Evolutionary conservation across 495 filamentous ascomycete genomes (phyloP).

Genomic region (Xylaria cubensis): DNA sequence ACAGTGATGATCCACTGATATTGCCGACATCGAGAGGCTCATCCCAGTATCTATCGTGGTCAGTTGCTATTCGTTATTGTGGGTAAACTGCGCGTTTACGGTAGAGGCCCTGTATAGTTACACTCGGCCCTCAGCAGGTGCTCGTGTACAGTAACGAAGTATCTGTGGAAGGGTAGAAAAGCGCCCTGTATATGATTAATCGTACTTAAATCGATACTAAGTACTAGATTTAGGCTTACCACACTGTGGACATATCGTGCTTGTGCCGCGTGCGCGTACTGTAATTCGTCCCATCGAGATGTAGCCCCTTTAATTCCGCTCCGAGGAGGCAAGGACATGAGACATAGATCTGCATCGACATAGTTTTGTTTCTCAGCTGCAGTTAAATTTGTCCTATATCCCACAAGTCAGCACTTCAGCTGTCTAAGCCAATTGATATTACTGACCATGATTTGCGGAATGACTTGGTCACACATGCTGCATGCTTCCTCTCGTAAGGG

Average conservation of each 20-base stretch:
- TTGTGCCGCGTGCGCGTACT: conserved; percentile 45
- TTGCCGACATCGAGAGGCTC: conserved; percentile 49
- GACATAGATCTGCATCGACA: conserved; percentile 53
- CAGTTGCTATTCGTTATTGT: not conserved
- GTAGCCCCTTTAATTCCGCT: conserved; percentile 40
- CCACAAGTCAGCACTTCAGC: not conserved
- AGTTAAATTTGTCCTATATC: conserved; percentile 36
- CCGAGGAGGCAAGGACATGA: conserved; percentile 46
- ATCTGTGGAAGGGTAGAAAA: conserved; percentile 61
- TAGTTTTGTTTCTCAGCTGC: conserved; percentile 47
- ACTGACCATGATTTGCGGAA: conserved; percentile 23
- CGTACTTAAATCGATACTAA: not conserved
- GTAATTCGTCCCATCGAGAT: conserved; percentile 54
- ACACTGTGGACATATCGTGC: conserved; percentile 46
- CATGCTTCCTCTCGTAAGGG: conserved; percentile 9
- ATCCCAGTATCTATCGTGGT: conserved; percentile 52
- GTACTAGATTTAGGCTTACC: not conserved
- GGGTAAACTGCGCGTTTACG: conserved; percentile 47
- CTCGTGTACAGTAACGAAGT: conserved; percentile 54
- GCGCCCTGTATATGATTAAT: conserved; percentile 31
- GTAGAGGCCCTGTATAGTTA: conserved; percentile 50
- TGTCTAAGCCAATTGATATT: not conserved
- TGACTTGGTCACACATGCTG: not conserved
- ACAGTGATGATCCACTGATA: conserved; percentile 41
- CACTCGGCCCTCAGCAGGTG: conserved; percentile 52